A percentile compares a stretch with the other conserved stretches of the same genome.
phyloP scores from a whole-genome alignment of 116 monocot genomes.

The Iris pallida region DNA sequence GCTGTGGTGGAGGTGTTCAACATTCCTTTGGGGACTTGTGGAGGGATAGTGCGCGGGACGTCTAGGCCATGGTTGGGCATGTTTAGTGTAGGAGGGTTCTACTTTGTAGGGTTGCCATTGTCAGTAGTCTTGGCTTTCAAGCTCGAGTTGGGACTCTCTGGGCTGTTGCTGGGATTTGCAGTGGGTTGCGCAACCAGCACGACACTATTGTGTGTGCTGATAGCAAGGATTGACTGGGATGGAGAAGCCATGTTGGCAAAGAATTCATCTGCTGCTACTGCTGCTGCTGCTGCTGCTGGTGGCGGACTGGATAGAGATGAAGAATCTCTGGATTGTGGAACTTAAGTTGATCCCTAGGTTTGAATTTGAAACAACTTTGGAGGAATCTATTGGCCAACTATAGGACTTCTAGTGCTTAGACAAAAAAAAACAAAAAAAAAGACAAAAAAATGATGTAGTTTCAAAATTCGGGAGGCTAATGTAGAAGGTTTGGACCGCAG shows the following conservation, averaged over 20 bases:
- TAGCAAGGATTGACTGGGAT: slow-evolving; percentile 24
- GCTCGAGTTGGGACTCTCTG: slow-evolving; percentile 15
- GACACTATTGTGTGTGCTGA: slow-evolving; percentile 12
- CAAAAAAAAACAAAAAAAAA: no score
- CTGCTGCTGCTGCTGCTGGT: background rate
- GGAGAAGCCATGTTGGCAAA: slow-evolving; percentile 11
- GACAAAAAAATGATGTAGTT: no score
- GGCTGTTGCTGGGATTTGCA: slow-evolving; percentile 32
- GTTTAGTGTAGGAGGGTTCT: slow-evolving; percentile 35
- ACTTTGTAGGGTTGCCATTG: slow-evolving; percentile 33
- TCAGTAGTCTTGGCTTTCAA: slow-evolving; percentile 24
- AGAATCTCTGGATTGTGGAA: no score
- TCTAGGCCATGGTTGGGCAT: slow-evolving; percentile 37
- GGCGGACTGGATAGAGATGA: no score
- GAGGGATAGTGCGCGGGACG: slow-evolving; percentile 37
- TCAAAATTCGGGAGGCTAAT: no score
- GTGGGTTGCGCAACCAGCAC: slow-evolving; percentile 18
- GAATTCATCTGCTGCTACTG: background rate
- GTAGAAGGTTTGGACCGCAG: no score
- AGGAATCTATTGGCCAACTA: no score
- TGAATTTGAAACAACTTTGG: no score
- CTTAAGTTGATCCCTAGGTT: no score
- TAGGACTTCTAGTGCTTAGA: no score
- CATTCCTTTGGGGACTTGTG: slow-evolving; percentile 33
- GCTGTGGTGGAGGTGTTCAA: slow-evolving; percentile 37